Percentiles rank a stretch among this genome's conserved stretches.
These are phyloP conservation scores for Metarhizium humberi DNA, from an alignment of 2,329 filamentous ascomycete genomes.

Conservation along the genomic window DNA sequence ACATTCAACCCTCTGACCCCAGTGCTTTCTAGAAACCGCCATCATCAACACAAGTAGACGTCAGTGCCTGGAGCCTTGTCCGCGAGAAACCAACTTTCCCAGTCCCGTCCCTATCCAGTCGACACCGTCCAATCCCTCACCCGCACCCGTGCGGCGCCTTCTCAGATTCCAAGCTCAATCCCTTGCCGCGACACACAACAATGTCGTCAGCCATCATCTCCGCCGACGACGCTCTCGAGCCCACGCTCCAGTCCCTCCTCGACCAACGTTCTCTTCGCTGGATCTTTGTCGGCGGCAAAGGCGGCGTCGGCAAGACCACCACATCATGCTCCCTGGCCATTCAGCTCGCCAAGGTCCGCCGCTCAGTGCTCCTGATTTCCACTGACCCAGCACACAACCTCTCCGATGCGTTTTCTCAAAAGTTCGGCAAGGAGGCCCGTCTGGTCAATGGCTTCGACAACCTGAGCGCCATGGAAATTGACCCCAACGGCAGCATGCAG, in stretches of 20 bases:
- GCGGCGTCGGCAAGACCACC: constrained; percentile 98
- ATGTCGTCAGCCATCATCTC: constrained; percentile 34
- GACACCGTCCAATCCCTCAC: too few relatives aligned
- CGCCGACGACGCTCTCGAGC: constrained; percentile 70
- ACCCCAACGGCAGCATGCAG: constrained; percentile 95
- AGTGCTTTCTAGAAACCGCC: constrained; percentile 3
- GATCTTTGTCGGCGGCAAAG: constrained; percentile 99
- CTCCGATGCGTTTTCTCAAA: constrained; percentile 94
- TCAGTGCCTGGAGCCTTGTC: neutral
- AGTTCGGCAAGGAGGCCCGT: constrained; percentile 97
- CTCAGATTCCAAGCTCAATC: neutral
- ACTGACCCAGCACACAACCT: constrained; percentile 98
- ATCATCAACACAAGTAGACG: neutral
- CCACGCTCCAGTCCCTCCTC: constrained; percentile 86
- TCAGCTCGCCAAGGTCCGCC: constrained; percentile 89
- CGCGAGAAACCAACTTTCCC: neutral
- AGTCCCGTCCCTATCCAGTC: neutral
- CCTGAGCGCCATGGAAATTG: constrained; percentile 97
- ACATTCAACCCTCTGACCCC: neutral
- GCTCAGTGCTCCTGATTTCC: constrained; percentile 93
- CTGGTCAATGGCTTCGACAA: constrained; percentile 88
- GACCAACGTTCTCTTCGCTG: constrained; percentile 93
- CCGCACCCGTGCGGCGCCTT: neutral
- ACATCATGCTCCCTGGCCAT: constrained; percentile 97
- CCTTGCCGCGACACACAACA: neutral